These are phyloP conservation scores for Cercospora sesami DNA, from an alignment of 2,329 filamentous ascomycete species.

Conservation along the genomic window DNA sequence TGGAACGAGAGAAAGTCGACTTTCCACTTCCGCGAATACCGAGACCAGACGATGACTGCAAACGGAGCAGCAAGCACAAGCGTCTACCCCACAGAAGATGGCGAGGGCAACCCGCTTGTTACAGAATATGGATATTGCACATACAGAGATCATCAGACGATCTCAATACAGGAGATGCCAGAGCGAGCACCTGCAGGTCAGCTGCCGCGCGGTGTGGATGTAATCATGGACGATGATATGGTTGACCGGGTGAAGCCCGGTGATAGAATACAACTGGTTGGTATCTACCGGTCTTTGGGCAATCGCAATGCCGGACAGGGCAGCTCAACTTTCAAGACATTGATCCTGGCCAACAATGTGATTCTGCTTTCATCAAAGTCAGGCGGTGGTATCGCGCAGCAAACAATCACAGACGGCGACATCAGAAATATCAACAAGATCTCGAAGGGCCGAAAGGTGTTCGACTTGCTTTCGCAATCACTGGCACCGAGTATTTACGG, in stretches of 20 bases:
- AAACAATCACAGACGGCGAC: constrained; percentile 91
- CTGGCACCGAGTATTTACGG: constrained; percentile 95
- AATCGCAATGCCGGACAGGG: constrained; percentile 89
- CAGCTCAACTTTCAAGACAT: constrained; percentile 90
- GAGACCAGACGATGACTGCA: constrained; percentile 93
- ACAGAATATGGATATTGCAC: constrained; percentile 96
- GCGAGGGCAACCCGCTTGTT: constrained; percentile 84
- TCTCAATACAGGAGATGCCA: constrained; percentile 99
- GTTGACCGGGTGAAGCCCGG: constrained; percentile 94
- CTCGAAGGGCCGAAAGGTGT: constrained; percentile 88
- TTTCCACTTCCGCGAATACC: constrained; percentile 87
- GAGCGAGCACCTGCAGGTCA: constrained; percentile 94
- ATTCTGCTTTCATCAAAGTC: constrained; percentile 95
- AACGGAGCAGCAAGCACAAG: constrained; percentile 84
- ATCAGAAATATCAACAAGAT: constrained; percentile 99
- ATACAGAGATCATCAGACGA: constrained; percentile 94
- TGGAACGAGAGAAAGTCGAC: constrained; percentile 85
- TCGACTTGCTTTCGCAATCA: constrained; percentile 89
- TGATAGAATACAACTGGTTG: constrained; percentile 94
- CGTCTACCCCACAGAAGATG: constrained; percentile 92
- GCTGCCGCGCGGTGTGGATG: constrained; percentile 90
- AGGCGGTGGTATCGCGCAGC: constrained; percentile 87
- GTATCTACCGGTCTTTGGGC: constrained; percentile 88
- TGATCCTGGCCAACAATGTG: constrained; percentile 91
- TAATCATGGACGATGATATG: constrained; percentile 93